These are phyloP conservation scores for Thermothielavioides terrestris DNA, from an alignment of 495 filamentous ascomycete genomes.

Conservation along the genomic window DNA sequence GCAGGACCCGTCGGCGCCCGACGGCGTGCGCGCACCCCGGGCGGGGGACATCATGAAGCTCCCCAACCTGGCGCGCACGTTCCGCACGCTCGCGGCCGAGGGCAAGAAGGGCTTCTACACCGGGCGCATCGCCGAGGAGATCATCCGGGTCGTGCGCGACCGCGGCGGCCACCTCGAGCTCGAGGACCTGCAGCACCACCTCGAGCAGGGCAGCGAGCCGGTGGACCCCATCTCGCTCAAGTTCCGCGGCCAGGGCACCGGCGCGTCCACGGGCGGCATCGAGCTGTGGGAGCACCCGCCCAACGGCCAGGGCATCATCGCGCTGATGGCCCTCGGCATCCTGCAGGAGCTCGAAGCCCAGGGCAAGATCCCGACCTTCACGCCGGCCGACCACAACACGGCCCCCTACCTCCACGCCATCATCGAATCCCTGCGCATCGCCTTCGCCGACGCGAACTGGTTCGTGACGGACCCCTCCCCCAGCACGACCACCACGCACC, in stretches of 20 bases:
- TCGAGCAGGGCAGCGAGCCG: conserved; percentile 64
- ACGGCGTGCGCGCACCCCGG: conserved; percentile 58
- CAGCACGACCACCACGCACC: no score
- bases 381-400: conserved; percentile 60
- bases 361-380: conserved; percentile 63
- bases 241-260: conserved; percentile 58
- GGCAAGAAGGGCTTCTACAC: conserved; percentile 90
- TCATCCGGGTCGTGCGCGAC: conserved; percentile 68
- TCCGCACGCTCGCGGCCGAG: conserved; percentile 66
- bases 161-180: conserved; percentile 71
- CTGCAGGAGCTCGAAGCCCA: conserved; percentile 71
- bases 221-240: conserved; percentile 72
- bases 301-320: conserved; percentile 96
- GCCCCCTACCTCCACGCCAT: conserved; percentile 72
- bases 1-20: conserved; percentile 50
- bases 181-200: conserved; percentile 70
- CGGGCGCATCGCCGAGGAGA: conserved; percentile 67
- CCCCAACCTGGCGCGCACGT: conserved; percentile 70
- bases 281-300: conserved; percentile 95
- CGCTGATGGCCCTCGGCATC: conserved; percentile 87
- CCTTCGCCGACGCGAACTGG: conserved; percentile 85
- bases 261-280: conserved; percentile 30
- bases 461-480: conserved; percentile 78
- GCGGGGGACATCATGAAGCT: conserved; percentile 90
- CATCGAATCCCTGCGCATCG: conserved; percentile 83